Evolutionary conservation across 441 rosid species (phyloP).

Genomic region (Viola pubescens): DNA sequence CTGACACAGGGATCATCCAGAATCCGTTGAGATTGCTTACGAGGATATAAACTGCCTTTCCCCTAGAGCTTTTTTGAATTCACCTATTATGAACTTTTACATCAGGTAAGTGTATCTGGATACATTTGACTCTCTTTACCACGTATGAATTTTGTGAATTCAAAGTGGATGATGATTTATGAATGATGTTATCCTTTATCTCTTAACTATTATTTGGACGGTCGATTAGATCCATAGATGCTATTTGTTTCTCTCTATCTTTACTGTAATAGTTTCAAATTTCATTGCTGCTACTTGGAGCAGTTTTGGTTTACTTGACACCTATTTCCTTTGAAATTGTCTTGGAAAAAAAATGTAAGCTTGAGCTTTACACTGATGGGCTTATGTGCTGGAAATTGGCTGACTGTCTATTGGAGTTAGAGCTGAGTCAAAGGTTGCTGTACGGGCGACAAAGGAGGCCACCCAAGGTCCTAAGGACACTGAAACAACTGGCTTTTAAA

Average conservation of each 20-base stretch:
- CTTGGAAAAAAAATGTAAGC: no score
- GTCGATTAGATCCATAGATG: background rate
- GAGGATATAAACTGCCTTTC: constrained; percentile 55
- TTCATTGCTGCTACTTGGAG: background rate
- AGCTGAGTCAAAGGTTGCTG: no score
- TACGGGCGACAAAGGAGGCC: no score
- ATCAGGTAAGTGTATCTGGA: constrained; percentile 41
- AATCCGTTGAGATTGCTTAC: constrained; percentile 52
- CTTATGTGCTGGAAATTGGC: no score
- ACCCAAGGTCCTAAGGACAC: no score
- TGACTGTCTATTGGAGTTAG: no score
- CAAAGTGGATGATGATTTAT: background rate
- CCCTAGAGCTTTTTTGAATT: constrained; percentile 58
- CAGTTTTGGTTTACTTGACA: background rate
- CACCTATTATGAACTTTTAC: constrained; percentile 83
- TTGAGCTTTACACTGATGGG: background rate
- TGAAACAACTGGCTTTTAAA: no score
- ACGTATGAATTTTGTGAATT: background rate
- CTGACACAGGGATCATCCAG: constrained; percentile 60
- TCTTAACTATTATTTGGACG: background rate
- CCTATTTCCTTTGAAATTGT: no score
- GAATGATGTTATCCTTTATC: background rate
- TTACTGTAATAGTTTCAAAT: background rate
- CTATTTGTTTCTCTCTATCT: background rate
- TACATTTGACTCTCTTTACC: background rate